phyloP scores from a whole-genome alignment of 768 basidiomycete species.

The Hericium erinaceus region DNA sequence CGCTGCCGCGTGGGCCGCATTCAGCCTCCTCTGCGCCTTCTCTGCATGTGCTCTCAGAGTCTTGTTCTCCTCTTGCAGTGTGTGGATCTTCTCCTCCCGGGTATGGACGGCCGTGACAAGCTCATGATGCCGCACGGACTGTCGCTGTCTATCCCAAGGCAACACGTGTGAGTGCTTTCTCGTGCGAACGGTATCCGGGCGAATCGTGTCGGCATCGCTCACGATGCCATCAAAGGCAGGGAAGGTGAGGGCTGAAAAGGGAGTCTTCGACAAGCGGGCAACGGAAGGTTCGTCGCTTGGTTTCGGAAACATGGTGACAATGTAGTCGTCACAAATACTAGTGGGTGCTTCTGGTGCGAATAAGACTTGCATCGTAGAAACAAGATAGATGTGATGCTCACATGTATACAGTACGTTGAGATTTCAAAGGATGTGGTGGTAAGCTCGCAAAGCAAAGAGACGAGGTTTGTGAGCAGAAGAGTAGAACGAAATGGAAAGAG shows the following conservation, averaged over 20 bases:
- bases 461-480: neutral
- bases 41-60: slow-evolving; percentile 8
- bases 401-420: too few species aligned
- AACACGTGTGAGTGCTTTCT: slow-evolving; percentile 1
- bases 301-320: too few species aligned
- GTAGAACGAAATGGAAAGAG: neutral
- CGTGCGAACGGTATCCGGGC: neutral
- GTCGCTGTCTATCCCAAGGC: slow-evolving; percentile 8
- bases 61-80: slow-evolving; percentile 7
- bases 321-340: too few species aligned
- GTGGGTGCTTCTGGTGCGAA: too few species aligned
- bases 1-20: slow-evolving; percentile 9
- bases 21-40: slow-evolving; percentile 4
- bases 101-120: slow-evolving; percentile 9
- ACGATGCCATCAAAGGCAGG: too few species aligned
- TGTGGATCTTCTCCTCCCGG: slow-evolving; percentile 9
- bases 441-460: neutral
- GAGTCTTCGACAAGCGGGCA: too few species aligned
- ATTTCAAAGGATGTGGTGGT: neutral
- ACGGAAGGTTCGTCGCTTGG: too few species aligned
- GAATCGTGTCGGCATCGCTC: neutral
- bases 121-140: slow-evolving; percentile 8
- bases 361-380: too few species aligned
- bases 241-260: too few species aligned
- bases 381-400: too few species aligned